Percentiles rank a stretch among this genome's conserved stretches.
These are phyloP conservation scores for Tolypocladium ophioglossoides DNA, from an alignment of 2,329 filamentous ascomycete species.

Conservation along the genomic window DNA sequence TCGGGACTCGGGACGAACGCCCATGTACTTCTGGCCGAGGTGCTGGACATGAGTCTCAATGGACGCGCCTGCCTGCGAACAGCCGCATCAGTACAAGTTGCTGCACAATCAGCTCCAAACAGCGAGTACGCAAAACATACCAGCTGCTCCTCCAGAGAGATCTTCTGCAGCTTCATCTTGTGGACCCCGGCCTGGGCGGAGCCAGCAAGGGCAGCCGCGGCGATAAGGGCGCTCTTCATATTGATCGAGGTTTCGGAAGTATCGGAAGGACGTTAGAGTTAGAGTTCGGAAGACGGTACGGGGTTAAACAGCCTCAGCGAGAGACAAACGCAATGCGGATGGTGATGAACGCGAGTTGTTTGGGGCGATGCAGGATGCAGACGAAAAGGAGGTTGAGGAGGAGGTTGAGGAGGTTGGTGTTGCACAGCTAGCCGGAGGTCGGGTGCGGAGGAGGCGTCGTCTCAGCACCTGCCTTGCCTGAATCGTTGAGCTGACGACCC, in stretches of 20 bases:
- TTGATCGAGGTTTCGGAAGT: conserved; percentile 23
- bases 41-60: conserved; percentile 73
- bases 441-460: neutral
- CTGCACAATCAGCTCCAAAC: conserved; percentile 6
- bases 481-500: neutral
- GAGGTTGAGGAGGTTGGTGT: neutral
- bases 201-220: conserved; percentile 72
- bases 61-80: conserved; percentile 58
- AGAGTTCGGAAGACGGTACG: neutral
- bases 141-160: conserved; percentile 84
- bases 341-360: neutral
- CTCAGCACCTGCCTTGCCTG: neutral
- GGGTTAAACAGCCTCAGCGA: neutral
- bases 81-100: conserved; percentile 1
- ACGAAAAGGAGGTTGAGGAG: neutral
- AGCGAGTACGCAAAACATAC: conserved; percentile 40
- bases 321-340: neutral
- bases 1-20: conserved; percentile 56
- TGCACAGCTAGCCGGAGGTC: neutral
- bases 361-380: neutral
- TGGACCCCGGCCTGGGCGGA: conserved; percentile 78
- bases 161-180: conserved; percentile 97
- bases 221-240: conserved; percentile 81
- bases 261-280: neutral
- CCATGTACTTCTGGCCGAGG: conserved; percentile 95